phyloP scores from a whole-genome alignment of 192 early-diverging fungal species.

The Podila clonocystis region DNA sequence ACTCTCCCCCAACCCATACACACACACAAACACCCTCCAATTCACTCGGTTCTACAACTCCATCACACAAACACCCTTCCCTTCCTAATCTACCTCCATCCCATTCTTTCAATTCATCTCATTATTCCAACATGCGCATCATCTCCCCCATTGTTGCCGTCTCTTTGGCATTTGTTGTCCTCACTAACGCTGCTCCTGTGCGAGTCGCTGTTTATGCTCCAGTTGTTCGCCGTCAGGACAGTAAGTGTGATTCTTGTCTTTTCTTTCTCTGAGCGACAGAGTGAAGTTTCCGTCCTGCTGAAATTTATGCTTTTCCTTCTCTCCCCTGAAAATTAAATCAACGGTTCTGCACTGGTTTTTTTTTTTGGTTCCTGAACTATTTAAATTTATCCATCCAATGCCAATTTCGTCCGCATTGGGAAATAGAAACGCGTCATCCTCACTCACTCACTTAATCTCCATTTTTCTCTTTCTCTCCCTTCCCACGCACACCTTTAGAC shows the following conservation, averaged over 20 bases:
- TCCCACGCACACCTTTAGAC: background rate
- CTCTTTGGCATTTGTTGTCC: conserved; percentile 22
- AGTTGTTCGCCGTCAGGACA: background rate
- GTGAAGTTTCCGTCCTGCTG: too few species aligned
- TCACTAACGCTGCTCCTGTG: conserved; percentile 26
- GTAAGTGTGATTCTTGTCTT: conserved; percentile 1
- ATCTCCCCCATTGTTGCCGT: conserved; percentile 29
- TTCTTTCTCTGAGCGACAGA: background rate
- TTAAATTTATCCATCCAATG: background rate
- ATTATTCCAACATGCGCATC: conserved; percentile 19
- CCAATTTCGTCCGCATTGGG: background rate
- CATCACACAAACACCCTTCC: background rate
- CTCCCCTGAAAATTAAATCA: too few species aligned
- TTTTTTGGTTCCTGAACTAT: background rate
- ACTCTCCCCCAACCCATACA: background rate
- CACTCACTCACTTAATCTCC: background rate
- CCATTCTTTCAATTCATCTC: background rate
- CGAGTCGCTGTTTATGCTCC: conserved; percentile 5
- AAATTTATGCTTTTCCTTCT: too few species aligned
- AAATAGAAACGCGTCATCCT: background rate
- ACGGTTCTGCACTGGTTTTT: too few species aligned
- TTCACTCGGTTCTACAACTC: too few species aligned
- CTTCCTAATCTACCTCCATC: background rate
- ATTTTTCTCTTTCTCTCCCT: background rate
- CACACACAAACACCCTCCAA: background rate